Base-by-base conservation (phyloP, 192 early-diverging fungal species). In the Martensiomyces pterosporus region DNA sequence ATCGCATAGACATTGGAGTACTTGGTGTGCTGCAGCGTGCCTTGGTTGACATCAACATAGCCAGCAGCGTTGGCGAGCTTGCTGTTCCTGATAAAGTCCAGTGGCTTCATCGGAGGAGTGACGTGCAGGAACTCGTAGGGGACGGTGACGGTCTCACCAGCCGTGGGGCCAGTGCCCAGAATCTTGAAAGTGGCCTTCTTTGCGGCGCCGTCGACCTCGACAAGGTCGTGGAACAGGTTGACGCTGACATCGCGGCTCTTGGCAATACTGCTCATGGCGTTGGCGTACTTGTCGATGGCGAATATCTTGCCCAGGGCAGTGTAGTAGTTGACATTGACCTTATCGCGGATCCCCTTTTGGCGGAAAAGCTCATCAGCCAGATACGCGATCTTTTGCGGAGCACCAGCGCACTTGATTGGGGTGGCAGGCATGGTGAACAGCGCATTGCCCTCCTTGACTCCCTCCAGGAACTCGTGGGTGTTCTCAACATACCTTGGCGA, bases 341-440 rank as follows among this genome's bases (percentile, higher is more conserved):
- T 76, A 48, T 81, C 66, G 33, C 89, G 85, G 17, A 87, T 49
- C 22, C 80, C 83, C 13, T 77, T 79, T 40, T 83, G 72, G 57
- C 88, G 79, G 80, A 86, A 85, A 16, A 77, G 60, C 55, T 93
- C 91, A 64, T 93, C 91, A 16, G 88, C 86, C 32, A 93, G 76
- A 55, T 89, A 93, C 21, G 84, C 82, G 26, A 91, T 90, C 77
- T 93, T 93, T 62, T 86, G 85, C 22, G 91, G 89, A 0, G 89
- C 91, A 34, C 91, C 91, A 14, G 89, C 87, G 52, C 90, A 93
- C 71, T 93, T 93, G 64, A 91, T 82, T 8, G 91, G 89, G 10
- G 88, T 87, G 23, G 79, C 76, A 22, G 91, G 91, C 80, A 92
- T 88, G 16, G 91, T 93, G 58, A 93, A 93, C 34, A 93, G 61